Percentiles rank a stretch among this genome's conserved stretches.
These are phyloP conservation scores for Pseudopithomyces maydicus DNA, from an alignment of 2,329 filamentous ascomycete genomes.

Conservation along the genomic window DNA sequence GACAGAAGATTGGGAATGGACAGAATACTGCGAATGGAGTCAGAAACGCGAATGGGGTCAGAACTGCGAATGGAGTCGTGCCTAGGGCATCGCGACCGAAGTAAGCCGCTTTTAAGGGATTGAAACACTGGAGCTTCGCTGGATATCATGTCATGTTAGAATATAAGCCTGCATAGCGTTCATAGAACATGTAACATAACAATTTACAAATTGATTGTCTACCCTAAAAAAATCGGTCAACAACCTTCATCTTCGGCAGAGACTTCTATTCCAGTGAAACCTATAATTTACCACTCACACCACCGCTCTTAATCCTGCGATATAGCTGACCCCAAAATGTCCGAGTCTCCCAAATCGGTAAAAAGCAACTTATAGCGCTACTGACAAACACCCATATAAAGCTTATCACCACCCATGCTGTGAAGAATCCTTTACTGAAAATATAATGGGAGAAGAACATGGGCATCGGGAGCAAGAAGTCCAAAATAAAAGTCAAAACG, in stretches of 20 bases:
- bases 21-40: too few relatives aligned
- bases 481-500: conserved; percentile 46
- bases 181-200: too few relatives aligned
- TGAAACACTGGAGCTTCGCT: too few relatives aligned
- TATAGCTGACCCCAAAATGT: conserved; percentile 31
- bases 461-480: conserved; percentile 48
- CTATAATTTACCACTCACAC: background rate
- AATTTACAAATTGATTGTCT: too few relatives aligned
- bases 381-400: conserved; percentile 51
- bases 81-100: too few relatives aligned
- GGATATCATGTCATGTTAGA: too few relatives aligned
- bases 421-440: conserved; percentile 49
- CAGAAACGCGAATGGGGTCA: too few relatives aligned
- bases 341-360: conserved; percentile 51
- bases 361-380: conserved; percentile 46
- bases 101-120: too few relatives aligned
- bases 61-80: too few relatives aligned
- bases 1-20: too few relatives aligned
- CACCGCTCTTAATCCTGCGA: conserved; percentile 14
- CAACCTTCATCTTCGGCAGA: background rate
- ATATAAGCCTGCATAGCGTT: too few relatives aligned
- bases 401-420: conserved; percentile 47
- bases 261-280: background rate
- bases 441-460: conserved; percentile 51
- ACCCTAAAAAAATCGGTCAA: too few relatives aligned